Base-by-base conservation (phyloP, 1,284 basidiomycete species). In the Schizopora paradoxa region DNA sequence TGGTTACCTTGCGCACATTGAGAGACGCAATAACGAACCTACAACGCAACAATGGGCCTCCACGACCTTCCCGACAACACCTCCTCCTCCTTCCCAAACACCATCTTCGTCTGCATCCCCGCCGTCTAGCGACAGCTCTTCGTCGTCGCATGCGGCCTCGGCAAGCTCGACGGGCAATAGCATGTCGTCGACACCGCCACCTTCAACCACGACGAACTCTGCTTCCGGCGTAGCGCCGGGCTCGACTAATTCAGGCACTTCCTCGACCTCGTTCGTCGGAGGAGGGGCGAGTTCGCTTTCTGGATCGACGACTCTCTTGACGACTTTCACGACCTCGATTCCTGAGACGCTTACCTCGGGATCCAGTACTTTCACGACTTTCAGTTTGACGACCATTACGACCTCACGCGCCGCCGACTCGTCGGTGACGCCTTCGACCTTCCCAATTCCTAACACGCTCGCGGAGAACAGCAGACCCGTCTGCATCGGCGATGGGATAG, bases 401-500 rank as follows among this genome's bases (percentile, higher is more conserved):
- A 58, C 58, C 38, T 58, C 56, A n/a, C 32, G 56, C 25, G 57
- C 55, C 28, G 40, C 58, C 43, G 58, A 67, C 54, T 56, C 66
- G 27, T 64, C 63, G 21, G 69, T 70, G 31, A 73, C 74, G 22
- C 66, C 68, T 52, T 70, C 67, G 25, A 67, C 70, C 31, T 67
- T 69, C 50, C 62, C 66, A 21, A 59, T 68, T 55, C 59, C 67
- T 40, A 52, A 40, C 22, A 23, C 67, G 36, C 47, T 70, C 39
- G 62, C 63, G 22, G 59, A 62, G 21, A 56, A 59, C n/a, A 47
- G 47, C 38, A 60, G 66, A 38, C 63, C 70, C 25, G 65, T 82
- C 2, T 87, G 84, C 58, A 69, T 80, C 44, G 84, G 84, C 32
- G 54, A 74, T 35, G 81, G 81, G 1, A 48, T 85, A 22, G 84